Evolutionary conservation across 345 rosid genomes (phyloP).

Genomic region (Gossypium rotundifolium): DNA sequence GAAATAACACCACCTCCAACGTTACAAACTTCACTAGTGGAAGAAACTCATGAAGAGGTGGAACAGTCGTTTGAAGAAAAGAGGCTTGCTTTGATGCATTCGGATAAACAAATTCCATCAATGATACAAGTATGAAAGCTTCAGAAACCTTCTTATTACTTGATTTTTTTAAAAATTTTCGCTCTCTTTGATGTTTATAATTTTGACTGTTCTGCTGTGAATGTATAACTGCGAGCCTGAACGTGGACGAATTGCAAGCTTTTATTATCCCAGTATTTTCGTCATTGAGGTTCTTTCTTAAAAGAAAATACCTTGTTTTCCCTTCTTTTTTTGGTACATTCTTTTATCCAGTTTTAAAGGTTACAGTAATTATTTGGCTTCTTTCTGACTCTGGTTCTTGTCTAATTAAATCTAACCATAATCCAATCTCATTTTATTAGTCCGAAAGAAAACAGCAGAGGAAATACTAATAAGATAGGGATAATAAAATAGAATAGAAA

Average conservation of each 20-base stretch:
- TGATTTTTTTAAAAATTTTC: background rate
- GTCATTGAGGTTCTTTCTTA: background rate
- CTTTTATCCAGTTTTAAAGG: too few relatives aligned
- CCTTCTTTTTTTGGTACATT: too few relatives aligned
- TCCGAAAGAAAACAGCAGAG: too few relatives aligned
- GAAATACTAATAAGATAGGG: too few relatives aligned
- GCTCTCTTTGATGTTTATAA: background rate
- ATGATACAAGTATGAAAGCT: constrained; percentile 41
- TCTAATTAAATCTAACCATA: too few relatives aligned
- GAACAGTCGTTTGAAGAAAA: constrained; percentile 90
- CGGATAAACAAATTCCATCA: constrained; percentile 29
- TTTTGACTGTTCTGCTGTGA: background rate
- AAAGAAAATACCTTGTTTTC: too few relatives aligned
- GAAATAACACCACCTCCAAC: constrained; percentile 26
- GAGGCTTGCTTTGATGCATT: constrained; percentile 64
- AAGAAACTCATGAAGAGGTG: constrained; percentile 38
- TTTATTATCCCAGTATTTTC: background rate
- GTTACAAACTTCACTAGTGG: constrained; percentile 19
- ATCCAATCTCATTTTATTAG: too few relatives aligned
- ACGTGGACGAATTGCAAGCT: background rate
- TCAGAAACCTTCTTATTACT: background rate
- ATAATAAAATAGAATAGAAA: too few relatives aligned
- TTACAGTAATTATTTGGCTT: too few relatives aligned
- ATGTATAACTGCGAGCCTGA: background rate
- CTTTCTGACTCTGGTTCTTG: too few relatives aligned